A percentile compares a stretch with the other conserved stretches of the same genome.
These are phyloP conservation scores for Xenoacremonium recifei DNA, from an alignment of 2,329 filamentous ascomycete species.

Conservation along the genomic window DNA sequence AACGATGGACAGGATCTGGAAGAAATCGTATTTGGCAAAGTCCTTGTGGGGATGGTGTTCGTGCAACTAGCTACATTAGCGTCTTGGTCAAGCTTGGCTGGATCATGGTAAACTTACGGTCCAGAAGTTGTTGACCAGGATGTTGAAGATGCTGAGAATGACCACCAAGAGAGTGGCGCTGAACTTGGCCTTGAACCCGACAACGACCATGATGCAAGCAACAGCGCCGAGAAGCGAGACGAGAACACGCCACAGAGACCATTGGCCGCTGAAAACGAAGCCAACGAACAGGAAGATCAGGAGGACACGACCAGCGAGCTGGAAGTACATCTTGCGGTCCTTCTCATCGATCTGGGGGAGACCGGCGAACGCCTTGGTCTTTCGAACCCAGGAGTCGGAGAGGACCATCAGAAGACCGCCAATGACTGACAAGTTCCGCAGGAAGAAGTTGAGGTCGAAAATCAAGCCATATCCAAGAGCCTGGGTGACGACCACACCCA, in stretches of 20 bases:
- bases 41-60: conserved; percentile 99
- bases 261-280: conserved; percentile 92
- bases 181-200: conserved; percentile 99
- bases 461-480: conserved; percentile 96
- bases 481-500: conserved; percentile 88
- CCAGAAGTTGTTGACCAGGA: conserved; percentile 99
- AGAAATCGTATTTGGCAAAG: conserved; percentile 99
- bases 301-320: conserved; percentile 91
- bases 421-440: conserved; percentile 96
- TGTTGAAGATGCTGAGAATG: conserved; percentile 93
- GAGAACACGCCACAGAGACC: conserved; percentile 83
- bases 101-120: conserved; percentile 62
- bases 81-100: background rate
- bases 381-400: conserved; percentile 96
- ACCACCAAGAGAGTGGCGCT: conserved; percentile 94
- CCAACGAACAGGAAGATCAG: conserved; percentile 97
- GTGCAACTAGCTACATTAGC: conserved; percentile 65
- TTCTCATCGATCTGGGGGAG: conserved; percentile 95
- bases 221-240: conserved; percentile 84
- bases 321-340: conserved; percentile 99
- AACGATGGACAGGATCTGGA: conserved; percentile 98
- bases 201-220: conserved; percentile 96
- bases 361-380: conserved; percentile 94
- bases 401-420: conserved; percentile 97
- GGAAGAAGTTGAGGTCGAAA: conserved; percentile 99